phyloP scores from a whole-genome alignment of 23 red algal species.

The Gracilariopsis chorda region DNA sequence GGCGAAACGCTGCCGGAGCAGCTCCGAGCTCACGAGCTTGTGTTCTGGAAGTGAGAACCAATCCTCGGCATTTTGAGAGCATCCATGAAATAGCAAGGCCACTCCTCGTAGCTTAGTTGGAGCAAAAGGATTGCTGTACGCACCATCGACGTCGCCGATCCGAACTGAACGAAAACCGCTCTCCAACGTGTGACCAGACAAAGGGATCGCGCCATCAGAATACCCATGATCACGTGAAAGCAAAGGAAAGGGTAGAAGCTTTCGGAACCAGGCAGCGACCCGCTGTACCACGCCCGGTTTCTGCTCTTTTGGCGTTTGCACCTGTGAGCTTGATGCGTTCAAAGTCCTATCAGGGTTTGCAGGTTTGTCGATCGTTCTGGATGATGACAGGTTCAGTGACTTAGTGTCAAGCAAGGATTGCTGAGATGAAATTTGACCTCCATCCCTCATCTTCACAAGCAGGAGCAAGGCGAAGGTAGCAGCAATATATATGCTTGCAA shows the following conservation, averaged over 20 bases:
- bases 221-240: not conserved
- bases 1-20: conserved; percentile 19
- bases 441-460: not conserved
- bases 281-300: not conserved
- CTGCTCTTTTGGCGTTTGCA: not conserved
- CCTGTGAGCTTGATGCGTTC: not conserved
- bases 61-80: conserved; percentile 42
- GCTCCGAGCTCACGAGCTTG: conserved; percentile 3
- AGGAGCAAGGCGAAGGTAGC: not conserved
- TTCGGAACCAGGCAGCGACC: not conserved
- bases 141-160: conserved; percentile 17
- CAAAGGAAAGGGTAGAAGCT: not conserved
- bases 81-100: conserved; percentile 45
- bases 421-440: too few species aligned
- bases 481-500: not conserved
- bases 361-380: too few species aligned
- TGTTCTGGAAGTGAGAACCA: conserved; percentile 68
- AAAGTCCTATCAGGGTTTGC: too few species aligned
- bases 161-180: not conserved
- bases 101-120: conserved; percentile 1
- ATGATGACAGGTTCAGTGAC: too few species aligned
- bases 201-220: not conserved
- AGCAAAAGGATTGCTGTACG: conserved; percentile 42
- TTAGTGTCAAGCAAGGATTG: too few species aligned
- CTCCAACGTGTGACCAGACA: too few species aligned